Evolutionary conservation across 2,329 filamentous ascomycete genomes (phyloP).

Genomic region (Talaromyces sp.): DNA sequence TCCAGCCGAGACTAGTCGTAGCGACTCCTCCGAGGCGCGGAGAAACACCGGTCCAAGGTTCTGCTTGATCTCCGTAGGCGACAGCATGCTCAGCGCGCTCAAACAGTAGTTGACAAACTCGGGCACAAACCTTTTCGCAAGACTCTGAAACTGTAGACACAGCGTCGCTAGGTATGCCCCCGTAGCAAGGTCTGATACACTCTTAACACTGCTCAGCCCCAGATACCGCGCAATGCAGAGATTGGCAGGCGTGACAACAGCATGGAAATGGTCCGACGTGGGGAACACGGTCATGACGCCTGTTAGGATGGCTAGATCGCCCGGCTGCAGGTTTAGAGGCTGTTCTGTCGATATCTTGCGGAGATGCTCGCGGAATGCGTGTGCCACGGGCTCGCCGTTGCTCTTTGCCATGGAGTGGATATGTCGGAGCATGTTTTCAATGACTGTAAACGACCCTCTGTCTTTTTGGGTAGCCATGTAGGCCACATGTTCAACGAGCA

Average conservation of each 20-base stretch:
- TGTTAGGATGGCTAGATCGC: constrained; percentile 78
- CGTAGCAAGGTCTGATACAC: constrained; percentile 61
- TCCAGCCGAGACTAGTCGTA: constrained; percentile 44
- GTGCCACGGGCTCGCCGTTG: constrained; percentile 72
- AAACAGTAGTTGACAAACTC: constrained; percentile 79
- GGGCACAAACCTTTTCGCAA: constrained; percentile 83
- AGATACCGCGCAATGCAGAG: constrained; percentile 80
- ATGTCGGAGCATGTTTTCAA: constrained; percentile 82
- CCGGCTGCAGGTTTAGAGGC: constrained; percentile 51
- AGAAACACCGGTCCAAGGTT: constrained; percentile 57
- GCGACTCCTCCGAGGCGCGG: constrained; percentile 51
- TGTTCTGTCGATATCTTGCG: constrained; percentile 49
- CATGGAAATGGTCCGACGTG: constrained; percentile 95
- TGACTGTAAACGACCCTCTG: constrained; percentile 58
- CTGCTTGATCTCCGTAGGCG: constrained; percentile 50
- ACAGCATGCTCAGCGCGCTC: constrained; percentile 66
- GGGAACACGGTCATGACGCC: constrained; percentile 83
- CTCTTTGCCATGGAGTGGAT: constrained; percentile 88
- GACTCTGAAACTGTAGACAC: constrained; percentile 72
- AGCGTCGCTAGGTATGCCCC: constrained; percentile 78
- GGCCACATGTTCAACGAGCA: constrained; percentile 53
- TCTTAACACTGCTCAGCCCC: constrained; percentile 66
- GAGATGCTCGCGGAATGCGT: constrained; percentile 72
- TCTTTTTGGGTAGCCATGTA: constrained; percentile 50
- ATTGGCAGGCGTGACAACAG: constrained; percentile 85